Evolutionary conservation across 345 rosid species (phyloP), one percentile per base, ranked within the genome.

Genomic region (Lepidium africanum): DNA sequence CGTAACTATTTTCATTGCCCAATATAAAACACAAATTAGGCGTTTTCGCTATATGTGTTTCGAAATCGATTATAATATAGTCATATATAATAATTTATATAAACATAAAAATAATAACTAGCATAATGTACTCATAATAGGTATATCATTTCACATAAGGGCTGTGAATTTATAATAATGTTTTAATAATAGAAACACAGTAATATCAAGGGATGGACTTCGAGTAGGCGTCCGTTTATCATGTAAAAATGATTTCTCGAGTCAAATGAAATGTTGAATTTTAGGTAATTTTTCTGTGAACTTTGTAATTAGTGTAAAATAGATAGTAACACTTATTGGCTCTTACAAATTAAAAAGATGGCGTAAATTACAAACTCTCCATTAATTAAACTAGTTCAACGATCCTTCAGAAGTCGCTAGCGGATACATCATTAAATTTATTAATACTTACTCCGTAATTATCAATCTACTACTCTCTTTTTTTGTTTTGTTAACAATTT

Each of bases 291-390:
- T 21, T 1, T 21, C 23, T 21, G 23, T 21, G 23, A 25, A 25
- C 25, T 35, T 57, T 35, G 36, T 63, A 55, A 55, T 19, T 9
- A 56, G 64, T 55, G 64, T 37, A 45, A 27, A 33, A 21, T 21
- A 21, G 1, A 10, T 36, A 17, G 35, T 66, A 19, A 56, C 55
- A 45, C 17, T 21, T 46, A 13, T 21, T 46, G 64, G 13, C 40
- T 5, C 40, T 35, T 33, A 35, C 19, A 19, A 47, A 12, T 9
- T 23, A 68, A 23, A 25, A 42, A 70, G 45, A 3, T 70, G 45
- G 67, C 67, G 67, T 60, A 41, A 19, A 41, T 30, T 50, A 50
- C 73, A 69, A 49, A 39, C 32, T 49, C 12, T 10, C 37, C 8
- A 38, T 60, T 51, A 33, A 19, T 7, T 40, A 21, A 42, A 70